Conservation (phyloP, 305 asterid species). For the Fraxinus ornus region DNA sequence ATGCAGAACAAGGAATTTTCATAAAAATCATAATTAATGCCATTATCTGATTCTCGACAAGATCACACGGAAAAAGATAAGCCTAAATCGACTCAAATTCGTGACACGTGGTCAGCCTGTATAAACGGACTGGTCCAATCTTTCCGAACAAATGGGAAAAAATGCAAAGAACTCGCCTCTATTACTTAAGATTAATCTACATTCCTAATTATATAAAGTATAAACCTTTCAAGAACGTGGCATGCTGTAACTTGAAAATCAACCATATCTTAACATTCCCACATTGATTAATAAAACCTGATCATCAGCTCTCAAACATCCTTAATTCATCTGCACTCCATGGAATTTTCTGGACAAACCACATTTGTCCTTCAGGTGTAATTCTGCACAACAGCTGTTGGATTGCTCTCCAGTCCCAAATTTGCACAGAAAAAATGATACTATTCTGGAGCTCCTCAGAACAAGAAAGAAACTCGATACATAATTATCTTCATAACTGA, state of each 20-base stretch:
- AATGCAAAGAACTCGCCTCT: not conserved
- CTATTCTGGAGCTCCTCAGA: not conserved
- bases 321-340: slow-evolving; percentile 17
- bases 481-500: not conserved
- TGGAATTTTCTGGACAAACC: slow-evolving; percentile 26
- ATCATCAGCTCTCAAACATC: slow-evolving; percentile 18
- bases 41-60: too few relatives aligned
- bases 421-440: slow-evolving; percentile 10
- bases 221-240: slow-evolving; percentile 5
- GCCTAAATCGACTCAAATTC: too few relatives aligned
- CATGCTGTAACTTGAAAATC: slow-evolving; percentile 21
- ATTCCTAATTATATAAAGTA: slow-evolving; percentile 21
- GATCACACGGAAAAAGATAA: too few relatives aligned
- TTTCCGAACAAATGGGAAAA: not conserved
- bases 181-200: slow-evolving; percentile 31
- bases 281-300: not conserved
- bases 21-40: too few relatives aligned
- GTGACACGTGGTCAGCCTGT: not conserved
- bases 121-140: not conserved
- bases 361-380: not conserved
- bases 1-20: too few relatives aligned
- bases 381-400: slow-evolving; percentile 22
- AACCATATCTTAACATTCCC: slow-evolving; percentile 18
- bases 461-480: not conserved
- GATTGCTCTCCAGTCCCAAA: slow-evolving; percentile 1